These are phyloP conservation scores for Huiozyma naganishii DNA, from an alignment of 805 yeast genomes.

Conservation along the genomic window DNA sequence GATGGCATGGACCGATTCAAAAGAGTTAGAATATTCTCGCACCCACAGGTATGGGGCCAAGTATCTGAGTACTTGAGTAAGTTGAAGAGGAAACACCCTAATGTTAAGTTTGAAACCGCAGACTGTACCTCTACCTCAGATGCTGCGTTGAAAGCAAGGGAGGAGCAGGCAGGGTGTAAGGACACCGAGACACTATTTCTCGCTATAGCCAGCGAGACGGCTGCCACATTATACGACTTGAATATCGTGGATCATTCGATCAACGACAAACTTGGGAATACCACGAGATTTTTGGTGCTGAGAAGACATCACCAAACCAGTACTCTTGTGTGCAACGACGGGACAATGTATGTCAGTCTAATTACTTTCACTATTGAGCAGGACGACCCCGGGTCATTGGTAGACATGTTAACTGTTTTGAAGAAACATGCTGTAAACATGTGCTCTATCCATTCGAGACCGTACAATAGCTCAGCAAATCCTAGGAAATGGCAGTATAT, in stretches of 20 bases:
- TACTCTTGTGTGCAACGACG: not conserved
- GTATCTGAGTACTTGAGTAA: slow-evolving; percentile 45
- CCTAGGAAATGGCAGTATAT: slow-evolving; percentile 60
- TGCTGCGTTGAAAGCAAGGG: slow-evolving; percentile 60
- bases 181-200: slow-evolving; percentile 35
- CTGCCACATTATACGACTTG: slow-evolving; percentile 48
- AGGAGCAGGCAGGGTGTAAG: slow-evolving; percentile 14
- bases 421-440: slow-evolving; percentile 48
- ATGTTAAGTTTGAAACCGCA: slow-evolving; percentile 33
- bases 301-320: slow-evolving; percentile 28
- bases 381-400: slow-evolving; percentile 66
- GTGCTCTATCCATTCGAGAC: slow-evolving; percentile 68
- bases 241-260: slow-evolving; percentile 46
- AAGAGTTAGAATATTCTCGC: slow-evolving; percentile 63
- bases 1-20: slow-evolving; percentile 12
- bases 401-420: slow-evolving; percentile 50
- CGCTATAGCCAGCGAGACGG: slow-evolving; percentile 64
- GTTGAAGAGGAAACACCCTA: slow-evolving; percentile 24
- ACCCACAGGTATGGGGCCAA: slow-evolving; percentile 98
- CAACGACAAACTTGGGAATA: slow-evolving; percentile 66
- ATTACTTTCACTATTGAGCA: slow-evolving; percentile 55
- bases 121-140: slow-evolving; percentile 75
- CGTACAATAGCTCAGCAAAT: slow-evolving; percentile 31
- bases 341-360: slow-evolving; percentile 33
- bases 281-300: slow-evolving; percentile 74